Conservation (phyloP, 306 rosid species). For the Corylus heterophylla region DNA sequence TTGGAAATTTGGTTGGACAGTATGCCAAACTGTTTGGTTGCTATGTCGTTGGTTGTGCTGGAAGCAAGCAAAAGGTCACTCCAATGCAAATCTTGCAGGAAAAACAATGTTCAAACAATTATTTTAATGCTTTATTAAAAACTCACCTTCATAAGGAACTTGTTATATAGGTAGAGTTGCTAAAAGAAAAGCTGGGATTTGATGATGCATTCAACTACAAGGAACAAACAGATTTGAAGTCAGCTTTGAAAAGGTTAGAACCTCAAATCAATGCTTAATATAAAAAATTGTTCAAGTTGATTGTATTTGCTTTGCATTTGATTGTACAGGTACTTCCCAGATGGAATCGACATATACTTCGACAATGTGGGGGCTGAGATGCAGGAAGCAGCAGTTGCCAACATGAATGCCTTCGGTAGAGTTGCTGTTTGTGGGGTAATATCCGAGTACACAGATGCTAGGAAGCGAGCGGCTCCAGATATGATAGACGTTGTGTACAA, state of each 20-base stretch:
- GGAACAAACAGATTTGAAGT: slow-evolving; percentile 58
- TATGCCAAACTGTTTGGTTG: slow-evolving; percentile 75
- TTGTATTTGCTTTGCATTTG: not conserved
- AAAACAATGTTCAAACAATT: too few relatives aligned
- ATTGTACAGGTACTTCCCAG: slow-evolving; percentile 54
- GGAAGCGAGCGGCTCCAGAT: slow-evolving; percentile 44
- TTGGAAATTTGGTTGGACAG: slow-evolving; percentile 76
- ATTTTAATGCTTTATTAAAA: not conserved
- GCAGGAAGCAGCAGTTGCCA: slow-evolving; percentile 67
- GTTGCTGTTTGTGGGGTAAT: slow-evolving; percentile 69
- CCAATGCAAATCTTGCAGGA: not conserved
- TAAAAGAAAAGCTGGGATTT: slow-evolving; percentile 65
- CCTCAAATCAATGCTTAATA: too few relatives aligned
- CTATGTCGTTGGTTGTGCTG: slow-evolving; percentile 79
- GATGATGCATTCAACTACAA: slow-evolving; percentile 88
- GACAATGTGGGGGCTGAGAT: slow-evolving; percentile 81
- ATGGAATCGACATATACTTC: slow-evolving; percentile 77
- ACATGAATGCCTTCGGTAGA: slow-evolving; percentile 68
- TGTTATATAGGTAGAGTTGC: slow-evolving; percentile 48
- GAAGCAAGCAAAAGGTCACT: slow-evolving; percentile 63
- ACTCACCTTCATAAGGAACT: not conserved
- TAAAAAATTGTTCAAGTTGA: too few relatives aligned
- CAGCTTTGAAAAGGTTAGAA: slow-evolving; percentile 54
- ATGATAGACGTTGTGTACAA: slow-evolving; percentile 64
- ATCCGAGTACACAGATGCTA: slow-evolving; percentile 49